Percentiles rank a stretch among this genome's conserved stretches.
Conservation (phyloP, 2,329 filamentous ascomycete species). For the Fusarium albidum region DNA sequence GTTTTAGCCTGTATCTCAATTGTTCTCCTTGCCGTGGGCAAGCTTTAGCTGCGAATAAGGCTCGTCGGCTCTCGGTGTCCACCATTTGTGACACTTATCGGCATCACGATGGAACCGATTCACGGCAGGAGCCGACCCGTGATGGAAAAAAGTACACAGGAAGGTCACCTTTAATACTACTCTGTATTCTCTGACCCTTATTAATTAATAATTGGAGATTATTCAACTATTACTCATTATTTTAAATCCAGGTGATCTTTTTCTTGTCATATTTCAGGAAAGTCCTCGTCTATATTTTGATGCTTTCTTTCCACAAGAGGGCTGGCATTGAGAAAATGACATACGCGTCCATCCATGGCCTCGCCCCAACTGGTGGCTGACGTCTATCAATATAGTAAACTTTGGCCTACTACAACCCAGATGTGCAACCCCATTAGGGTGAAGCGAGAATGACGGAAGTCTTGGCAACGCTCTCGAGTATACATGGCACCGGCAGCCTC, state of each 20-base stretch:
- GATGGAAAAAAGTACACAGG: no score
- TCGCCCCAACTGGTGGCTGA: slow-evolving; percentile 5
- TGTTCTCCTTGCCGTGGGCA: neutral
- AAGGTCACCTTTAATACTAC: no score
- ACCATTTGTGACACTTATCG: neutral
- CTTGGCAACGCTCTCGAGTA: neutral
- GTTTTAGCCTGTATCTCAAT: neutral
- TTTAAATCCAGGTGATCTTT: no score
- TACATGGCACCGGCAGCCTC: neutral
- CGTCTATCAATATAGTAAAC: neutral
- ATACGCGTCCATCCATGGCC: neutral
- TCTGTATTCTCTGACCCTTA: no score
- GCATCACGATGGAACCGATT: slow-evolving; percentile 1
- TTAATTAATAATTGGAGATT: no score
- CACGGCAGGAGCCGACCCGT: no score
- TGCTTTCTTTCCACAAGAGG: no score
- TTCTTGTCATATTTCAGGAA: no score
- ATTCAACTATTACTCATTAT: no score
- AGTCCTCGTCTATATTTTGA: no score
- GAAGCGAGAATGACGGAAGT: slow-evolving; percentile 6
- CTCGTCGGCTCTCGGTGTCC: neutral
- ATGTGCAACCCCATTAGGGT: neutral
- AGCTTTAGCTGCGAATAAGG: neutral
- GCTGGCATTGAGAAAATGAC: neutral
- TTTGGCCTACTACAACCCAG: slow-evolving; percentile 1